phyloP scores from a whole-genome alignment of 495 filamentous ascomycete species.

The Penicillium robsamsonii region DNA sequence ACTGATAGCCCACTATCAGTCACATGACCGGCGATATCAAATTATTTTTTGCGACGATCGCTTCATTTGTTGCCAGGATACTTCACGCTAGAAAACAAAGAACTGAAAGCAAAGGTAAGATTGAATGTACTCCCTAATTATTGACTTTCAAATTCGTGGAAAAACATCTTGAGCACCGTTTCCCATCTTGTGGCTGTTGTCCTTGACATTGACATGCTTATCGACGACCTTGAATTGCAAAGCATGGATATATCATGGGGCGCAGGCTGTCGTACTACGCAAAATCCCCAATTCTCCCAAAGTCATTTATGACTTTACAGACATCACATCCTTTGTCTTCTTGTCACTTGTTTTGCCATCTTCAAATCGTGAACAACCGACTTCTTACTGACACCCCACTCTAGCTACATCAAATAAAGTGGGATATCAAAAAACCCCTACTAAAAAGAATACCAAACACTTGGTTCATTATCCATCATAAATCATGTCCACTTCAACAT shows the following conservation, averaged over 20 bases:
- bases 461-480: slow-evolving; percentile 1
- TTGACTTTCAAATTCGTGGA: neutral
- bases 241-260: slow-evolving; percentile 1
- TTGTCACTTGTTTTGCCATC: neutral
- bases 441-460: slow-evolving; percentile 3
- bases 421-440: slow-evolving; percentile 9
- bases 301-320: neutral
- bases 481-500: slow-evolving; percentile 19
- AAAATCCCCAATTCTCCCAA: neutral
- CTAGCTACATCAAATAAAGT: slow-evolving; percentile 7
- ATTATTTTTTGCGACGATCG: slow-evolving; percentile 26
- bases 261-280: neutral
- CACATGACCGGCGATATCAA: slow-evolving; percentile 30
- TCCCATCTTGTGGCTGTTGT: slow-evolving; percentile 2
- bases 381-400: slow-evolving; percentile 11
- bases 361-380: neutral
- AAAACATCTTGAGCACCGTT: neutral
- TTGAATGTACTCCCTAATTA: neutral
- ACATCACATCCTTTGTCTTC: neutral
- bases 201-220: slow-evolving; percentile 17
- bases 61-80: slow-evolving; percentile 8
- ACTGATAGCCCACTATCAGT: slow-evolving; percentile 22
- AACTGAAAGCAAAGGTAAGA: slow-evolving; percentile 26
- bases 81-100: slow-evolving; percentile 11
- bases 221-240: slow-evolving; percentile 13